Evolutionary conservation across 345 rosid genomes (phyloP).

Genomic region (Kandelia obovata): DNA sequence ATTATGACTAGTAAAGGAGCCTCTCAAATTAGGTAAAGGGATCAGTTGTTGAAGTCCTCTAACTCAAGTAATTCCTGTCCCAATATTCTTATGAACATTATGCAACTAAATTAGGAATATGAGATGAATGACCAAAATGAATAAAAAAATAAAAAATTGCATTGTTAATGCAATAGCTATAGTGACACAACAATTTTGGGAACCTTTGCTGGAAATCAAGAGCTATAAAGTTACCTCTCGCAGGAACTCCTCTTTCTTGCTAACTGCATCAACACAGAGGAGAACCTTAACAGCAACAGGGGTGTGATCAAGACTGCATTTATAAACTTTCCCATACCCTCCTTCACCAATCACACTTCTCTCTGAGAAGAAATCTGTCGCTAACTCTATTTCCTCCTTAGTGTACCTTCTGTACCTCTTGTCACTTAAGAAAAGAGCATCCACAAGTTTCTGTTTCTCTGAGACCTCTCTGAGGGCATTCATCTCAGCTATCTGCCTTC

Average conservation of each 20-base stretch:
- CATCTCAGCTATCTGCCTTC: slow-evolving; percentile 67
- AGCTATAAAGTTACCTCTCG: slow-evolving; percentile 54
- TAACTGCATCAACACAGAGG: slow-evolving; percentile 37
- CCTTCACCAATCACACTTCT: slow-evolving; percentile 74
- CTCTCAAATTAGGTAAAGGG: not conserved
- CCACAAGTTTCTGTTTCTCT: slow-evolving; percentile 64
- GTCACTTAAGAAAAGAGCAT: slow-evolving; percentile 58
- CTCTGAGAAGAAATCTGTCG: slow-evolving; percentile 63
- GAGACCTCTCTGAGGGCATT: slow-evolving; percentile 56
- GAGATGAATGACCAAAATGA: too few relatives aligned
- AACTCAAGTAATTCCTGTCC: not conserved
- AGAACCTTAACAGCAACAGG: slow-evolving; percentile 87
- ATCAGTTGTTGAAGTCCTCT: not conserved
- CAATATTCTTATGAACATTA: not conserved
- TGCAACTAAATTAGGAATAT: too few relatives aligned
- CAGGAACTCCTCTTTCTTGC: slow-evolving; percentile 70
- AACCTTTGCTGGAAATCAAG: not conserved
- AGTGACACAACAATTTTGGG: not conserved
- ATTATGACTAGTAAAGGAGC: not conserved
- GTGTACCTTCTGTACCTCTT: slow-evolving; percentile 70
- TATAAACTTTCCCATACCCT: slow-evolving; percentile 85
- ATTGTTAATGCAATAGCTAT: not conserved
- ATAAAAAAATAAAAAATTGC: not conserved
- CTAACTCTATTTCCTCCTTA: slow-evolving; percentile 52
- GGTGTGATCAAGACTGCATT: slow-evolving; percentile 70